Base-by-base conservation (phyloP, 352 stramenopile genomes). In the Globisporangium lucens region DNA sequence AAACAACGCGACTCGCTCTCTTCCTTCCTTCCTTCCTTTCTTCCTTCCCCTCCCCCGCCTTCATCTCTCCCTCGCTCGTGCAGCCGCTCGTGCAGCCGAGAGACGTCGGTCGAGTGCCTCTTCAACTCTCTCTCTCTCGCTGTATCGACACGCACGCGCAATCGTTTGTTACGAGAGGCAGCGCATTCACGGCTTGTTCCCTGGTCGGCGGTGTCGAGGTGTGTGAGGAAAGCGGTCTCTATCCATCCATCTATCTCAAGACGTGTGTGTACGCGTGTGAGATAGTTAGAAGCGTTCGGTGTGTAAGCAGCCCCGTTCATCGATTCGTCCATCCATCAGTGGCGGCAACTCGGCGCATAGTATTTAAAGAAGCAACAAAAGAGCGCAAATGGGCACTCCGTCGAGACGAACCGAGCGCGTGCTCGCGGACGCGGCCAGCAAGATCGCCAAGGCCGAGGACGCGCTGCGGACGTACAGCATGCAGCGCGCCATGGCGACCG, bases 381-480 rank as follows among this genome's bases (percentile, higher is more conserved):
- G 30, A 33, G 30, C 9, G 33, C 56, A 36, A 33, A 88, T 87
- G 81, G 77, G 81, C 66, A 85, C 81, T 5, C 76, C 78, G 1
- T 72, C 74, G 43, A 76, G 77, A 58, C 71, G 78, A 52, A 87
- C 78, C 43, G 82, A 90, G 61, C 80, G 82, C 61, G 78, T 90
- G 65, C 77, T 94, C 35, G 84, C 82, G 4, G 86, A 94, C 36
- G 86, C 86, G 29, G 79, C 82, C 36, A 77, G 73, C 67, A 94
- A 94, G 65, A 83, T 94, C 61, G 77, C 80, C 46, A 85, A 89
- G 62, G 86, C 86, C 17, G 80, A 93, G 60, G 83, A 91, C 56
- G 62, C 82, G 5, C 71, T 89, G 20, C 79, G 78, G 20, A 71
- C 78, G 62, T 93, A 89, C 62, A 75, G 79, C 56, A 59, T 63